Evolutionary conservation across 73 alveolate species (phyloP).

Genomic region (Uronychia binucleata): DNA sequence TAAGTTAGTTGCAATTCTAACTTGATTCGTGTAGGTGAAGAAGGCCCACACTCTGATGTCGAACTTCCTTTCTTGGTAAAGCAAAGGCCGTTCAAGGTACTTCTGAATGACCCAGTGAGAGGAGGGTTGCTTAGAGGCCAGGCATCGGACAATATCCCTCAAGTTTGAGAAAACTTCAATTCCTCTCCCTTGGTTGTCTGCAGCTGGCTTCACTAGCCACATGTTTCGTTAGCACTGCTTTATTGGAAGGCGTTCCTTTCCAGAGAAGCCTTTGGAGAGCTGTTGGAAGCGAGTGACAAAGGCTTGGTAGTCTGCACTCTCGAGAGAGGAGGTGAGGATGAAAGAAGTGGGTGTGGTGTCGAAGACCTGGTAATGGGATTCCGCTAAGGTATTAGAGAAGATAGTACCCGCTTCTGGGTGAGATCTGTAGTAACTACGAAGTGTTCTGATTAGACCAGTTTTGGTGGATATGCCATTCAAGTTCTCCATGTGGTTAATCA

Average conservation of each 20-base stretch:
- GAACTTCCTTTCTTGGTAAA: constrained; percentile 83
- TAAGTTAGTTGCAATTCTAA: constrained; percentile 37
- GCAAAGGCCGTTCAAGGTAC: constrained; percentile 80
- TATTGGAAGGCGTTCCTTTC: constrained; percentile 47
- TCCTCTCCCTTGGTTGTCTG: constrained; percentile 71
- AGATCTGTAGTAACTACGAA: constrained; percentile 37
- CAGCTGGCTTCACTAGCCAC: constrained; percentile 75
- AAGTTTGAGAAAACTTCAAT: constrained; percentile 59
- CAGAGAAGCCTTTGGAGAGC: constrained; percentile 4
- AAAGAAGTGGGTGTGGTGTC: constrained; percentile 70
- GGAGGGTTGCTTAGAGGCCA: constrained; percentile 21
- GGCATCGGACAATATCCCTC: constrained; percentile 51
- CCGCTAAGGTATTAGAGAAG: constrained; percentile 11
- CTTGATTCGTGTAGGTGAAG: constrained; percentile 47
- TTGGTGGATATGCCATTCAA: constrained; percentile 62
- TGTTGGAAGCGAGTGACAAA: constrained; percentile 40
- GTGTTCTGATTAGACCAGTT: constrained; percentile 61
- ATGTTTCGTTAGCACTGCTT: constrained; percentile 66
- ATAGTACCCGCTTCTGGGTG: constrained; percentile 37
- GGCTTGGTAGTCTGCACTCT: constrained; percentile 41
- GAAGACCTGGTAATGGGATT: constrained; percentile 45
- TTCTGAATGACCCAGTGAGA: constrained; percentile 76
- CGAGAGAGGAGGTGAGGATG: constrained; percentile 46
- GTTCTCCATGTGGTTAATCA: constrained; percentile 61
- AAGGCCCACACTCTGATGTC: constrained; percentile 87